Conservation (phyloP, 225 moss, liverwort and hornwort species). For the Bryum argenteum region DNA sequence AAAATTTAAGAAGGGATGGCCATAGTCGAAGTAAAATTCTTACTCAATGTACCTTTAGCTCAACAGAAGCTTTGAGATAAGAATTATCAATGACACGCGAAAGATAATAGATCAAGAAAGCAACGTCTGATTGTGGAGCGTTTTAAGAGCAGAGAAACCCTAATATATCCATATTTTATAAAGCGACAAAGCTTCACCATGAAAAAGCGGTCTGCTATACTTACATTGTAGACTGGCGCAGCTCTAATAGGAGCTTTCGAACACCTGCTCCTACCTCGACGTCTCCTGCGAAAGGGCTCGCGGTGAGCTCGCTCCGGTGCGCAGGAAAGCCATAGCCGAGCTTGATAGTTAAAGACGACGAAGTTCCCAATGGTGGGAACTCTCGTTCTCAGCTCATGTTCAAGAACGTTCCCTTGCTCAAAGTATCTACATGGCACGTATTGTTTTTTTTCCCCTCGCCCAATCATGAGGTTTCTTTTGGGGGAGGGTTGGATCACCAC, state of each 20-base stretch:
- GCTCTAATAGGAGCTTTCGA: too few species aligned
- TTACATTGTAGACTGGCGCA: conserved; percentile 17
- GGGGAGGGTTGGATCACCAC: too few species aligned
- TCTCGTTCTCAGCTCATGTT: neutral
- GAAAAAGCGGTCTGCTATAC: neutral
- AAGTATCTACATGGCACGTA: too few species aligned
- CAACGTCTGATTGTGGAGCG: neutral
- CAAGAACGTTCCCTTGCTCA: neutral
- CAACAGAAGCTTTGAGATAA: neutral
- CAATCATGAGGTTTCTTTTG: too few species aligned
- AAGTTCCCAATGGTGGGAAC: conserved; percentile 15
- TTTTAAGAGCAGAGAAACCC: conserved; percentile 26
- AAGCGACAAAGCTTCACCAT: neutral
- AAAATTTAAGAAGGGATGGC: neutral
- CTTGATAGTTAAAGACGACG: neutral
- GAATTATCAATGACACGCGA: neutral
- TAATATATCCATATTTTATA: neutral
- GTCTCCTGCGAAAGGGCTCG: conserved; percentile 2
- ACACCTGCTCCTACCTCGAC: neutral
- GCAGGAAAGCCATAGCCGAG: neutral
- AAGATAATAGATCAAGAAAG: neutral
- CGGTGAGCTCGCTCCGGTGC: neutral
- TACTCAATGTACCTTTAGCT: neutral
- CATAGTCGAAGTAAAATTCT: neutral
- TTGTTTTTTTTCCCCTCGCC: too few species aligned